These are phyloP conservation scores for Clavariopsis aquatica DNA, from an alignment of 495 filamentous ascomycete genomes.

Conservation along the genomic window DNA sequence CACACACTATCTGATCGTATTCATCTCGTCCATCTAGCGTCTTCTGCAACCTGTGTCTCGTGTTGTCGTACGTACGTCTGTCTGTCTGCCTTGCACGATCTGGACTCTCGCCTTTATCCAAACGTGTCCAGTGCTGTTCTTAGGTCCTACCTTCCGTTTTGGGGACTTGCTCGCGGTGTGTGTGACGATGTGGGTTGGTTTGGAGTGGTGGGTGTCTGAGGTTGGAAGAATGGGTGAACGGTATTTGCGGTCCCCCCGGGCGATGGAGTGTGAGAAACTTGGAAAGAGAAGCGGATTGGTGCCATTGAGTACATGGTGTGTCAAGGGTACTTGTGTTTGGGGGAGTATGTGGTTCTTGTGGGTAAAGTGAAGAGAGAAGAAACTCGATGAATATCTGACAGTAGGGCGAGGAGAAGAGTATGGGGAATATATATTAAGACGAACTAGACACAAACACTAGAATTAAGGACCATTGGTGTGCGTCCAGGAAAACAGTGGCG, in stretches of 20 bases:
- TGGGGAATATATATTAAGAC: neutral
- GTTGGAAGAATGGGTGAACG: slow-evolving; percentile 26
- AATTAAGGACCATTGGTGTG: neutral
- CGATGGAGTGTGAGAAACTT: slow-evolving; percentile 23
- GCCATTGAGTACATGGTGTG: slow-evolving; percentile 15
- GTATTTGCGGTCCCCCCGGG: slow-evolving; percentile 1
- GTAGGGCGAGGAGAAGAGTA: neutral
- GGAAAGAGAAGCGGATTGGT: slow-evolving; percentile 27
- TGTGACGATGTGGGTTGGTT: neutral
- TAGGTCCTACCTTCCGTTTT: slow-evolving; percentile 6
- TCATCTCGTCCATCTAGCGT: neutral
- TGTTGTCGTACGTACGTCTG: neutral
- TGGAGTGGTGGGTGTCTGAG: slow-evolving; percentile 18
- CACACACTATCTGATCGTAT: neutral
- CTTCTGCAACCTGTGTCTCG: neutral
- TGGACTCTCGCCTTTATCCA: neutral
- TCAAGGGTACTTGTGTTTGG: neutral
- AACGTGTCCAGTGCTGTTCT: neutral
- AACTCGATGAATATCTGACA: neutral
- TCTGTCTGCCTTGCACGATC: neutral
- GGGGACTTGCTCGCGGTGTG: slow-evolving; percentile 4
- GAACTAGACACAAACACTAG: neutral
- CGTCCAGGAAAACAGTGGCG: neutral
- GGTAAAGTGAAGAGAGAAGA: neutral
- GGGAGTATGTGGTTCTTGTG: neutral